These are phyloP conservation scores for Hymenoscyphus repandus DNA, from an alignment of 2,329 filamentous ascomycete genomes.

Conservation along the genomic window DNA sequence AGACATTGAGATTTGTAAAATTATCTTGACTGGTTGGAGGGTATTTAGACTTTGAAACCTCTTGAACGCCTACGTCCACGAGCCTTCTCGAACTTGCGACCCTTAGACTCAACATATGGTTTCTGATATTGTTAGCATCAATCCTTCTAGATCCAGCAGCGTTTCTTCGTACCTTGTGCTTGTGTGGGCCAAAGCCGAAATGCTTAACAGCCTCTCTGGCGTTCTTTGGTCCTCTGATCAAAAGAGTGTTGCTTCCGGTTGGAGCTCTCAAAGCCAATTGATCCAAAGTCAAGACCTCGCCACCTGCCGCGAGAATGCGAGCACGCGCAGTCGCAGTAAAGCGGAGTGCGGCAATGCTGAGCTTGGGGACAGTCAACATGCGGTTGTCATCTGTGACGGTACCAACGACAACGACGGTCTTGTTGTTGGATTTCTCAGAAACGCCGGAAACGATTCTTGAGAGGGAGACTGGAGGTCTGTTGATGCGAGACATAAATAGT, in stretches of 20 bases:
- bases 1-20: slow-evolving; percentile 21
- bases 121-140: slow-evolving; percentile 57
- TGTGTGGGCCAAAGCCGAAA: slow-evolving; percentile 97
- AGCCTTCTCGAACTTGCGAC: slow-evolving; percentile 98
- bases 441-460: slow-evolving; percentile 78
- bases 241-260: slow-evolving; percentile 93
- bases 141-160: background rate
- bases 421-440: slow-evolving; percentile 59
- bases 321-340: slow-evolving; percentile 96
- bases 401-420: slow-evolving; percentile 91
- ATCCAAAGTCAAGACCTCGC: slow-evolving; percentile 92
- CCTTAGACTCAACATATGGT: slow-evolving; percentile 96
- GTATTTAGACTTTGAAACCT: slow-evolving; percentile 98
- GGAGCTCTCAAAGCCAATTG: slow-evolving; percentile 94
- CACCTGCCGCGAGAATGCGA: slow-evolving; percentile 87
- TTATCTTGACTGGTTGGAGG: slow-evolving; percentile 12
- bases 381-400: slow-evolving; percentile 98
- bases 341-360: slow-evolving; percentile 87
- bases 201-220: slow-evolving; percentile 96
- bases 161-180: slow-evolving; percentile 74
- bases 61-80: slow-evolving; percentile 97
- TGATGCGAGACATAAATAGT: slow-evolving; percentile 98
- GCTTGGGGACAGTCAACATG: slow-evolving; percentile 82
- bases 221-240: slow-evolving; percentile 98
- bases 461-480: slow-evolving; percentile 91